phyloP scores from a whole-genome alignment of 2,329 filamentous ascomycete genomes.

The Penicillium sp. region DNA sequence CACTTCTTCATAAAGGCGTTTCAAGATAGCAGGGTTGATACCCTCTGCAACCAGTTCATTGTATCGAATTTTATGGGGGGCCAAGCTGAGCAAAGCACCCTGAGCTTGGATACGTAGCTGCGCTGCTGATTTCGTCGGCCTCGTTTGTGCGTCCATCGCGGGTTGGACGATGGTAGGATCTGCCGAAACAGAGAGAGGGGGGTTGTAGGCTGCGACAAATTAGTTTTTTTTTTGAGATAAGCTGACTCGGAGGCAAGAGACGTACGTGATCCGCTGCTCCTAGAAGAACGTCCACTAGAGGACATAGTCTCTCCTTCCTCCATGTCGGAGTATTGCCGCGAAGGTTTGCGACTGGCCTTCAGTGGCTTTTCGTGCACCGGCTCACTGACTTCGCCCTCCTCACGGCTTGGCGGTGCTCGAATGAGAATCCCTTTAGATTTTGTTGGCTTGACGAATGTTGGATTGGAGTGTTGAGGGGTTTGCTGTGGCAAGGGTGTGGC shows the following conservation, averaged over 20 bases:
- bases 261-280: slow-evolving; percentile 37
- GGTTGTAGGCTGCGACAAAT: slow-evolving; percentile 37
- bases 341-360: not conserved
- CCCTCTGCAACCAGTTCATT: slow-evolving; percentile 74
- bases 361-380: slow-evolving; percentile 47
- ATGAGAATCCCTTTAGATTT: slow-evolving; percentile 24
- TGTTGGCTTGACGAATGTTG: not conserved
- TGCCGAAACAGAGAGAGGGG: slow-evolving; percentile 30
- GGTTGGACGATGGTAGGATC: slow-evolving; percentile 17
- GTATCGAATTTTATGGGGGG: slow-evolving; percentile 68
- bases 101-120: slow-evolving; percentile 57
- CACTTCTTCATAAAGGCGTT: slow-evolving; percentile 67
- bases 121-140: slow-evolving; percentile 26
- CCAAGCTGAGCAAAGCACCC: slow-evolving; percentile 66
- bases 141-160: slow-evolving; percentile 5
- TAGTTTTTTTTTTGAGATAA: slow-evolving; percentile 15
- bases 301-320: slow-evolving; percentile 31
- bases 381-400: slow-evolving; percentile 80
- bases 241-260: not conserved
- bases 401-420: slow-evolving; percentile 49
- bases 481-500: not conserved
- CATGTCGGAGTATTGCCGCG: slow-evolving; percentile 16
- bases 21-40: slow-evolving; percentile 65
- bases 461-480: not conserved
- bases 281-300: slow-evolving; percentile 21